Conservation (phyloP, 495 filamentous ascomycete species). For the Copromyces sp. region DNA sequence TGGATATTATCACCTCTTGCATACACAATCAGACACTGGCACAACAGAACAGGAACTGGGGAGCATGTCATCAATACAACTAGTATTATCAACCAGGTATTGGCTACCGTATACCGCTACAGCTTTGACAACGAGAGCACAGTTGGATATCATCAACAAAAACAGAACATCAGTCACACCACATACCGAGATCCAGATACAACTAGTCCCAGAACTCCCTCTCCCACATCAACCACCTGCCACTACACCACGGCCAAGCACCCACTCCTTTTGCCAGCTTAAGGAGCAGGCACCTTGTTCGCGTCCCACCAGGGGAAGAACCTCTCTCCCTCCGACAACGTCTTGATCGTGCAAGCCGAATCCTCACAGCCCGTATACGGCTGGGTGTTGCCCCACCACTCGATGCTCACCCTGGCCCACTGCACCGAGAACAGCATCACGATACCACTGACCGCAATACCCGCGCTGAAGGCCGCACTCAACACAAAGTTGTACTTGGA, state of each 20-base stretch:
- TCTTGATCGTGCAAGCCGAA: slow-evolving; percentile 12
- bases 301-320: not conserved
- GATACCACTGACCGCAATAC: slow-evolving; percentile 30
- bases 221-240: not conserved
- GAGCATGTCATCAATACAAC: not conserved
- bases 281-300: not conserved
- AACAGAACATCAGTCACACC: not conserved
- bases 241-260: not conserved
- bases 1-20: not conserved
- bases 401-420: slow-evolving; percentile 21
- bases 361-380: slow-evolving; percentile 24
- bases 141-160: not conserved
- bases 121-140: not conserved
- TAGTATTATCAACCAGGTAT: not conserved
- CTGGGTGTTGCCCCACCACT: slow-evolving; percentile 34
- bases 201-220: not conserved
- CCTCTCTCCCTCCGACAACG: slow-evolving; percentile 18
- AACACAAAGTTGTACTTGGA: slow-evolving; percentile 38
- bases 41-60: not conserved
- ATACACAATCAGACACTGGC: not conserved
- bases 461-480: slow-evolving; percentile 28
- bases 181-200: not conserved
- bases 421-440: slow-evolving; percentile 33
- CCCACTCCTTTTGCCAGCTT: not conserved
- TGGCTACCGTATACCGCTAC: not conserved